phyloP scores from a whole-genome alignment of 192 early-diverging fungal species.

The Allomyces arbusculus region DNA sequence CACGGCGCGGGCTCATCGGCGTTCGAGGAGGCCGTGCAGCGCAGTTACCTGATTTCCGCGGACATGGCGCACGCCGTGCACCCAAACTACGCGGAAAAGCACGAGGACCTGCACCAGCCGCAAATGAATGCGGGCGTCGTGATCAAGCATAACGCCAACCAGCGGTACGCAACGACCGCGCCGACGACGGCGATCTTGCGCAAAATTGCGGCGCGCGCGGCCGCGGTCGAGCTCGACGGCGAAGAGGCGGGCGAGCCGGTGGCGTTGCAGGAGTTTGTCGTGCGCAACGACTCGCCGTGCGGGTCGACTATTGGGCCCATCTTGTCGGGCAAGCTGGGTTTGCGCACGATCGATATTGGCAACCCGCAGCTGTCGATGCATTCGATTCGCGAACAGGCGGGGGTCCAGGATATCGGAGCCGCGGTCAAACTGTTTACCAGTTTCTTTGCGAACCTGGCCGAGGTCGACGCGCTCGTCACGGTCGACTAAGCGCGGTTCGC shows the following conservation, averaged over 20 bases:
- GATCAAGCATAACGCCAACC: constrained; percentile 94
- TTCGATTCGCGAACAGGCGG: constrained; percentile 79
- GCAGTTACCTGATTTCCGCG: constrained; percentile 70
- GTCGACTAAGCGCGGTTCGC: no score
- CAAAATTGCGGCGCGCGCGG: neutral
- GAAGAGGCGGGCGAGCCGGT: neutral
- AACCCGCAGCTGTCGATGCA: constrained; percentile 95
- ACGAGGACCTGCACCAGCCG: constrained; percentile 85
- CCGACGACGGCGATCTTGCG: constrained; percentile 22
- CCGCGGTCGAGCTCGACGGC: neutral
- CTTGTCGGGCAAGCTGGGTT: constrained; percentile 75
- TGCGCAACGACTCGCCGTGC: constrained; percentile 84
- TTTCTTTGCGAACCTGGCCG: no score
- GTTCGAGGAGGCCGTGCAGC: constrained; percentile 70
- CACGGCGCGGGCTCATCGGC: constrained; percentile 17
- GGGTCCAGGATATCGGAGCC: constrained; percentile 65
- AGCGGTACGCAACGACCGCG: constrained; percentile 45
- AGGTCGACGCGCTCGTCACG: no score
- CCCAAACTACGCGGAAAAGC: constrained; percentile 49
- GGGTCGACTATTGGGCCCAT: constrained; percentile 97
- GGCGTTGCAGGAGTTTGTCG: constrained; percentile 39
- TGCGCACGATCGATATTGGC: constrained; percentile 91
- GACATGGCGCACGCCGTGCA: constrained; percentile 81
- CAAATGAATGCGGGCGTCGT: constrained; percentile 82
- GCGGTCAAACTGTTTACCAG: constrained; percentile 62